Evolutionary conservation across 345 rosid species (phyloP).

Genomic region (Brassica rapa): DNA sequence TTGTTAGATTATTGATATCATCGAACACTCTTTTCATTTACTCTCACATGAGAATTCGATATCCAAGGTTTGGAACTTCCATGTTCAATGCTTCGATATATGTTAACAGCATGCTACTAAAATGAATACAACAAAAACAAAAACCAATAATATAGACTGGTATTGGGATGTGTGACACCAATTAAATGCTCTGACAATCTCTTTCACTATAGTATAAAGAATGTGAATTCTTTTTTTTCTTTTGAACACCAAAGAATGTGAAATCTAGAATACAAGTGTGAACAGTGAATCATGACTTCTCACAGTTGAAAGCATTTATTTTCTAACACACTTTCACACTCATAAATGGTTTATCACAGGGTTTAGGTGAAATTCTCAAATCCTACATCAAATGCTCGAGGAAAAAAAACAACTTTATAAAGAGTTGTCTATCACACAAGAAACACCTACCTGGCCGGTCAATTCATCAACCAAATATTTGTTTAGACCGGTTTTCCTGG

Average conservation of each 20-base stretch:
- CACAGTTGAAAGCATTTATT: constrained; percentile 36
- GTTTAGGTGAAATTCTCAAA: constrained; percentile 24
- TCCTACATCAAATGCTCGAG: constrained; percentile 4
- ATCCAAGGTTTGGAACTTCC: constrained; percentile 18
- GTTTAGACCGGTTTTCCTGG: neutral
- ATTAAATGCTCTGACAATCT: constrained; percentile 33
- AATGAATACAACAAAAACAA: neutral
- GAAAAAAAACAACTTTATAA: constrained; percentile 6
- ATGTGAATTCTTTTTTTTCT: neutral
- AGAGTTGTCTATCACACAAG: neutral
- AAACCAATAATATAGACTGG: neutral
- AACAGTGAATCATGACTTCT: constrained; percentile 6
- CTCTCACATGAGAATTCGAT: neutral
- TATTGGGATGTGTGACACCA: constrained; percentile 37
- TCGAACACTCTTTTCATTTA: constrained; percentile 31
- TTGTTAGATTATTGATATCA: constrained; percentile 27
- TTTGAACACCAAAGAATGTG: constrained; percentile 12
- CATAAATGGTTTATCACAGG: constrained; percentile 2
- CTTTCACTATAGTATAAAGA: constrained; percentile 13
- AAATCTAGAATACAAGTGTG: constrained; percentile 4
- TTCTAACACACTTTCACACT: constrained; percentile 27
- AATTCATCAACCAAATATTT: neutral
- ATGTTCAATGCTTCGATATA: constrained; percentile 17
- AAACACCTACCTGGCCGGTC: neutral
- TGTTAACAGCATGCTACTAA: constrained; percentile 16